Conservation (phyloP, 2,329 filamentous ascomycete genomes). For the Trichophyton rubrum region DNA sequence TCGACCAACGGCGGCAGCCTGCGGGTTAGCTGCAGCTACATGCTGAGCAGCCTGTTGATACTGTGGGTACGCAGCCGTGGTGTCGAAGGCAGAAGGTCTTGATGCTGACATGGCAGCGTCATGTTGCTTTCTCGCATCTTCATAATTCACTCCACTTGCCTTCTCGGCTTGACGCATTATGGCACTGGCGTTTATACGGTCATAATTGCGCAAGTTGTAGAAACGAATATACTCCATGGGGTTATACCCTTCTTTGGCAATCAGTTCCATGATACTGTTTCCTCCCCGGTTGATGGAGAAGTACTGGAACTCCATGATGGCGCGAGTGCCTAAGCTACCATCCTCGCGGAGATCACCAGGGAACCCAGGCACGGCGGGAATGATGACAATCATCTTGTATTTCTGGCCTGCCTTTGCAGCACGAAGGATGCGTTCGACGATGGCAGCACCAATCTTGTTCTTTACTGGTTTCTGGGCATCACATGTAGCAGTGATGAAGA, state of each 20-base stretch:
- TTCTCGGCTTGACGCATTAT: constrained; percentile 45
- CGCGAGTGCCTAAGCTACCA: constrained; percentile 71
- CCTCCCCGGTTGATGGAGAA: constrained; percentile 88
- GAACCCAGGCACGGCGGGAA: constrained; percentile 87
- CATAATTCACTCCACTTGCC: constrained; percentile 33
- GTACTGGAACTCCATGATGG: constrained; percentile 98
- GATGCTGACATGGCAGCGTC: constrained; percentile 35
- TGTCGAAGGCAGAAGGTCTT: constrained; percentile 25
- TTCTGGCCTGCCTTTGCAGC: constrained; percentile 74
- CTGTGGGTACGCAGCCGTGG: constrained; percentile 43
- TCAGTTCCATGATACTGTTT: constrained; percentile 75
- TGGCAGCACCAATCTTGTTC: constrained; percentile 76
- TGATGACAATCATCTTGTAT: constrained; percentile 80
- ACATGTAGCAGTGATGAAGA: constrained; percentile 91
- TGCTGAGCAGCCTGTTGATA: constrained; percentile 60
- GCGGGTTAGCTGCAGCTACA: constrained; percentile 36
- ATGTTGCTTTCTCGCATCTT: constrained; percentile 33
- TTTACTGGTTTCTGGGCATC: constrained; percentile 63
- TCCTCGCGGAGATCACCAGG: constrained; percentile 77
- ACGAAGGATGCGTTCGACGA: constrained; percentile 76
- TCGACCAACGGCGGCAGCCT: constrained; percentile 29
- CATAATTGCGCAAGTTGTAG: constrained; percentile 88
- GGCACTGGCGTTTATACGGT: constrained; percentile 74
- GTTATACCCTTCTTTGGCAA: constrained; percentile 61
- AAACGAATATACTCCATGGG: constrained; percentile 74